These are phyloP conservation scores for Trichoderma cornu-damae DNA, from an alignment of 2,329 filamentous ascomycete species.

Conservation along the genomic window DNA sequence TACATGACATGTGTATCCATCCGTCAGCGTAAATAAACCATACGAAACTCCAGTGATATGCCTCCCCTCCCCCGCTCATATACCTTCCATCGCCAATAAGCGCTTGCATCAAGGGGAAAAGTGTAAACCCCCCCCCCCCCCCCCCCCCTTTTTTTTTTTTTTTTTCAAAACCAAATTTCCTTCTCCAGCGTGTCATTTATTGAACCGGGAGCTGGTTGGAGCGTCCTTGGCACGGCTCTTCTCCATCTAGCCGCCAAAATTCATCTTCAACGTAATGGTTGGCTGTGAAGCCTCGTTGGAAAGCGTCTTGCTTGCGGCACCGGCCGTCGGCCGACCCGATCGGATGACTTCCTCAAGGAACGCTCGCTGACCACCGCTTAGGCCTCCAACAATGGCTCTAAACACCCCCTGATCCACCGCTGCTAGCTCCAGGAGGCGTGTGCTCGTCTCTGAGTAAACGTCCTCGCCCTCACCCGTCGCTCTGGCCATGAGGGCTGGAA, in stretches of 20 bases:
- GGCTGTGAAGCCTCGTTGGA: slow-evolving; percentile 55
- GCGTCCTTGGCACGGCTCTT: neutral
- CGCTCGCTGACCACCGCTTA: slow-evolving; percentile 64
- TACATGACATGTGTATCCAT: slow-evolving; percentile 8
- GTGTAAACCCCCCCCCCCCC: neutral
- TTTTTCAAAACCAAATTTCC: neutral
- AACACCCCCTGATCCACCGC: slow-evolving; percentile 69
- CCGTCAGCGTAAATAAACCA: slow-evolving; percentile 4
- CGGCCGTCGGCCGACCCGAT: slow-evolving; percentile 49
- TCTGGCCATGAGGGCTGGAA: slow-evolving; percentile 70
- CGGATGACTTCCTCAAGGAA: slow-evolving; percentile 80
- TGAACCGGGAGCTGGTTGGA: neutral
- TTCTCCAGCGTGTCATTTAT: neutral
- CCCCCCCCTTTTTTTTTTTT: too few relatives aligned
- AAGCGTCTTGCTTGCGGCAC: slow-evolving; percentile 36
- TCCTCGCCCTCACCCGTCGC: slow-evolving; percentile 59
- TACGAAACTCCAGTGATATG: slow-evolving; percentile 6
- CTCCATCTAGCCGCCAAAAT: slow-evolving; percentile 58
- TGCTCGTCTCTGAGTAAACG: slow-evolving; percentile 68
- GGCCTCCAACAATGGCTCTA: slow-evolving; percentile 62
- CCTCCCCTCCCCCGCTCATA: neutral
- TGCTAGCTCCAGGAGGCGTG: slow-evolving; percentile 73
- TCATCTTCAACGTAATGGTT: slow-evolving; percentile 89
- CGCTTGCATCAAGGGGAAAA: slow-evolving; percentile 5
- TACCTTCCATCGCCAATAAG: neutral